Percentiles rank a stretch among this genome's conserved stretches.
These are phyloP conservation scores for Botryotinia calthae DNA, from an alignment of 2,329 filamentous ascomycete species.

Conservation along the genomic window DNA sequence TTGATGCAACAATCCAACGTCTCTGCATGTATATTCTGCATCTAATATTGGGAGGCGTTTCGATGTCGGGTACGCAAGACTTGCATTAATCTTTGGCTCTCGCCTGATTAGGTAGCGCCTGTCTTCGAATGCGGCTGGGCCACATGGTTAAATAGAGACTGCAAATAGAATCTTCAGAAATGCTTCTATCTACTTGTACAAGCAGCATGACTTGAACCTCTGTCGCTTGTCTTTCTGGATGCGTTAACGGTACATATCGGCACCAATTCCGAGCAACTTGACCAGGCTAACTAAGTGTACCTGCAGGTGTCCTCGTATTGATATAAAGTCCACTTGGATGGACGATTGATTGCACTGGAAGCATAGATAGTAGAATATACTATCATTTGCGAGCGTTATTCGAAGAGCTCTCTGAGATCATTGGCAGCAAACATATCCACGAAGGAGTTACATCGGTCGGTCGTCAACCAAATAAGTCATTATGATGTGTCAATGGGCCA, in stretches of 20 bases:
- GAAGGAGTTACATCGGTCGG: neutral
- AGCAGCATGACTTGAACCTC: neutral
- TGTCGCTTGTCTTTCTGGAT: neutral
- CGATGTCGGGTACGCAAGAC: neutral
- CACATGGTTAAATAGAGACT: neutral
- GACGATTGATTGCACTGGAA: neutral
- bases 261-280: neutral
- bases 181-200: neutral
- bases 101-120: neutral
- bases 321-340: neutral
- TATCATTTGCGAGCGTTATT: neutral
- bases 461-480: neutral
- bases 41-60: neutral
- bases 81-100: neutral
- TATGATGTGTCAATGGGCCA: neutral
- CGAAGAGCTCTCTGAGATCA: neutral
- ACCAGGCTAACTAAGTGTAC: neutral
- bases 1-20: neutral
- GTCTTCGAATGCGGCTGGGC: neutral
- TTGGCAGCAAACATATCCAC: neutral
- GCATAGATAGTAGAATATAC: neutral
- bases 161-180: neutral
- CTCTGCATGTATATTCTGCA: neutral
- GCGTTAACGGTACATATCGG: neutral
- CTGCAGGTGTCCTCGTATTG: slow-evolving; percentile 1